Evolutionary conservation across 352 stramenopile genomes (phyloP).

Genomic region (Pythium insidiosum): DNA sequence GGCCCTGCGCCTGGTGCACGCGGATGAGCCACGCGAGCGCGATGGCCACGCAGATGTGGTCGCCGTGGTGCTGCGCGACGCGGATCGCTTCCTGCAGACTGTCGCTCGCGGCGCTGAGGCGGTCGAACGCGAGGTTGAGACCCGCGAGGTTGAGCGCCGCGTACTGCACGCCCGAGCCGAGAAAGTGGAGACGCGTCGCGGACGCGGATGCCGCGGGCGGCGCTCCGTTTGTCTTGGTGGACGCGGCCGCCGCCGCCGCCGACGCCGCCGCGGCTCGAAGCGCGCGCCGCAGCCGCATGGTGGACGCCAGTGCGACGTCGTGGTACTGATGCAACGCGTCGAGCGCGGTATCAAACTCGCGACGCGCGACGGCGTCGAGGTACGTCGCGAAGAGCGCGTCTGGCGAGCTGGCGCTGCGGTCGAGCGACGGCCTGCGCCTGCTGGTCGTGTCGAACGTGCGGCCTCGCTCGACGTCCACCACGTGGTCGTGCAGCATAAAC

Average conservation of each 20-base stretch:
- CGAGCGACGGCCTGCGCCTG: constrained; percentile 7
- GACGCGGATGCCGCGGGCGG: not conserved
- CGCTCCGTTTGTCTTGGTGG: not conserved
- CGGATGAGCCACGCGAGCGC: constrained; percentile 84
- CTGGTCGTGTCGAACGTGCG: constrained; percentile 2
- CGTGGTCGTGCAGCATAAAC: constrained; percentile 45
- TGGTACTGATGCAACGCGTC: constrained; percentile 92
- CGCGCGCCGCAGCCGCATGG: constrained; percentile 3
- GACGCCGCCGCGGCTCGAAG: not conserved
- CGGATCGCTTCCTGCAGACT: constrained; percentile 90
- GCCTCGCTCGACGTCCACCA: constrained; percentile 20
- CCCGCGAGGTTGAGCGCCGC: constrained; percentile 85
- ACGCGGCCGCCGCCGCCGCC: not conserved
- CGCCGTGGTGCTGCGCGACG: constrained; percentile 88
- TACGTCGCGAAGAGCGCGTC: constrained; percentile 83
- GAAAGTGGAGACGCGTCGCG: constrained; percentile 34
- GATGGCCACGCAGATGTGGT: constrained; percentile 90
- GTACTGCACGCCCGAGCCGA: constrained; percentile 82
- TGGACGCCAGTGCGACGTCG: constrained; percentile 67
- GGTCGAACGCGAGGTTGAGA: constrained; percentile 82
- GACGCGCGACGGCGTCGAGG: constrained; percentile 68
- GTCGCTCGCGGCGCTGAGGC: constrained; percentile 63
- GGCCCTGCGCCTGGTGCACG: constrained; percentile 52
- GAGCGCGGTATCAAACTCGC: constrained; percentile 82
- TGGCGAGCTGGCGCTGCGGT: constrained; percentile 3